These are phyloP conservation scores for Kazachstania sp. DNA, from an alignment of 1,139 yeast genomes.

Conservation along the genomic window DNA sequence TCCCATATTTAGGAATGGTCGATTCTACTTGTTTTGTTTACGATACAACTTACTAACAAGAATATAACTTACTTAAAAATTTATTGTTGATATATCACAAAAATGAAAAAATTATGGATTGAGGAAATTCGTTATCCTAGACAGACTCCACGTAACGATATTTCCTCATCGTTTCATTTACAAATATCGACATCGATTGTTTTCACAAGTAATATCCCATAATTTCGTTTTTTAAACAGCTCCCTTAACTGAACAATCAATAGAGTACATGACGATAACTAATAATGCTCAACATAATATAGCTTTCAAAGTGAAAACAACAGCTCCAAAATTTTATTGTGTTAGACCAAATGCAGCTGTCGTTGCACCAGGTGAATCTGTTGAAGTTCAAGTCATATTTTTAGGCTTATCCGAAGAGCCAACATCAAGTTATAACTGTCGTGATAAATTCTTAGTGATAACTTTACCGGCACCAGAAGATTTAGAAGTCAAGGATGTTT, in stretches of 20 bases:
- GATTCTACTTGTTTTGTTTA: no score
- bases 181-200: no score
- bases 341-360: slow-evolving; percentile 92
- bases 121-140: no score
- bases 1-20: not conserved
- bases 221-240: slow-evolving; percentile 24
- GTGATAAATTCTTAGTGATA: slow-evolving; percentile 87
- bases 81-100: no score
- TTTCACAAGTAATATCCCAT: no score
- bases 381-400: slow-evolving; percentile 72
- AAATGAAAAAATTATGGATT: no score
- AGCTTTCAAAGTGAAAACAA: slow-evolving; percentile 95
- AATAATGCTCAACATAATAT: slow-evolving; percentile 54
- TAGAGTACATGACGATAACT: slow-evolving; percentile 58
- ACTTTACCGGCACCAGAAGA: slow-evolving; percentile 65
- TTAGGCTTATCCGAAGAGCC: slow-evolving; percentile 79
- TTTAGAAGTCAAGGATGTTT: slow-evolving; percentile 47
- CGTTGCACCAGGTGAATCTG: slow-evolving; percentile 63
- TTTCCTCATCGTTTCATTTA: no score
- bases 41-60: no score
- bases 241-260: slow-evolving; percentile 65
- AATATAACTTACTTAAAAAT: no score
- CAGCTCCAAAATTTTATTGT: slow-evolving; percentile 93
- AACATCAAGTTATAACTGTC: slow-evolving; percentile 62
- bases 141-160: no score